Evolutionary conservation across 2,329 filamentous ascomycete species (phyloP), one percentile per base, ranked within the genome.

Genomic region (Aspergillus sergii): DNA sequence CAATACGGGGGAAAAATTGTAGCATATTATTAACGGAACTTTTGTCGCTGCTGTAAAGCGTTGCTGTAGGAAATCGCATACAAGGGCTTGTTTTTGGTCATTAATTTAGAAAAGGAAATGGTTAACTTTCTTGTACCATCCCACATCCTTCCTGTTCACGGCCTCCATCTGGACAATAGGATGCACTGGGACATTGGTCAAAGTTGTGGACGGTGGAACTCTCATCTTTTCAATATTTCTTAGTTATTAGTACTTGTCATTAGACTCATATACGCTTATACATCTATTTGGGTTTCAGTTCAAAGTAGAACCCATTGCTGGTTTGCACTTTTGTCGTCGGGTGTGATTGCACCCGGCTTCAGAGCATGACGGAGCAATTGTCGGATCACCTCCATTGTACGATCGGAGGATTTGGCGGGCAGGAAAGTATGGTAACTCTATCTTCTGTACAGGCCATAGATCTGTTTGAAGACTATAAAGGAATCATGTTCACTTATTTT

Each of bases 241-340:
- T 0, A 7, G 19, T 41, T 8, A 7, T 1, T 9, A n/a, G 19
- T n/a, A 41, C 9, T n/a, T n/a, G 3, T 10, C 3, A n/a, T 10
- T n/a, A n/a, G 4, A n/a, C 8, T 41, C 14, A 7, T 8, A 41
- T 3, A 41, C 8, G 0, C 16, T 3, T 9, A 8, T 1, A 10
- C 1, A 4, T 41, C 2, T 6, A 19, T 1, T 9, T 4, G 16
- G 3, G 0, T 8, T 8, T n/a, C 16, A n/a, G 2, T n/a, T 0
- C 16, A n/a, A 41, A 9, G 3, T 36, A 36, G 9, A 9, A 41
- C 9, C 3, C 7, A 41, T n/a, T 1, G 19, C 19, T 19, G 43
- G 19, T 5, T 21, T 46, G 11, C n/a, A 46, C 9, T 11, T 46
- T 12, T 46, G 21, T 23, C 2, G 16, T 2, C 16, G 9, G 6